phyloP scores from a whole-genome alignment of 2,329 filamentous ascomycete species.

The Claviceps pazoutovae region DNA sequence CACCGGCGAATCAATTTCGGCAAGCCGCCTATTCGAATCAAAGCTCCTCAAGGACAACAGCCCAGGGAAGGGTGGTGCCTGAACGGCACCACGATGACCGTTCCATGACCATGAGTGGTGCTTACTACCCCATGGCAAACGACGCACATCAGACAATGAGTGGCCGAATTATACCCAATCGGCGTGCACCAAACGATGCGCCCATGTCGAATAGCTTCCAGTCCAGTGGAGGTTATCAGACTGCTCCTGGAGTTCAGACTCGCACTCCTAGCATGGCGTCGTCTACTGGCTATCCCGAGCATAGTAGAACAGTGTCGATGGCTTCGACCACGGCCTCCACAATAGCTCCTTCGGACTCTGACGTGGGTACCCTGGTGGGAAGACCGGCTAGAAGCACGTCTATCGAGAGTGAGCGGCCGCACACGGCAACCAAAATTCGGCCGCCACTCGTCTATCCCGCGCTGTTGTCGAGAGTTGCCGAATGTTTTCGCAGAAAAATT shows the following conservation, averaged over 20 bases:
- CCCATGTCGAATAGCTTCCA: conserved; percentile 23
- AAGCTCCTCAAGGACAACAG: conserved; percentile 64
- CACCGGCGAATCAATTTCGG: conserved; percentile 63
- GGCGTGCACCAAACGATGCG: conserved; percentile 31
- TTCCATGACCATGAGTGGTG: conserved; percentile 89
- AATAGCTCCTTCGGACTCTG: conserved; percentile 46
- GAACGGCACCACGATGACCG: conserved; percentile 84
- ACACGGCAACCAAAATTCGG: conserved; percentile 44
- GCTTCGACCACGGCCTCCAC: conserved; percentile 68
- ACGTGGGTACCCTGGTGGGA: conserved; percentile 36
- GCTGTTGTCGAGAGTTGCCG: conserved; percentile 79
- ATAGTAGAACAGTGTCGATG: conserved; percentile 73
- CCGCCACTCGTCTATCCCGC: conserved; percentile 89
- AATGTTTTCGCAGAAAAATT: conserved; percentile 84
- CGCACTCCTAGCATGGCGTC: conserved; percentile 49
- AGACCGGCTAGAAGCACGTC: conserved; percentile 44
- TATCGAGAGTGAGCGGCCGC: conserved; percentile 40
- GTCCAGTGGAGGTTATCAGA: conserved; percentile 24
- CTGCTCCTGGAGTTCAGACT: conserved; percentile 39
- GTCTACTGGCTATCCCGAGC: conserved; percentile 32
- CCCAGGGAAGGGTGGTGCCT: conserved; percentile 80
- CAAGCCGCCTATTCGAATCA: conserved; percentile 56
- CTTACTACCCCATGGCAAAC: conserved; percentile 51
- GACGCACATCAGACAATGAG: conserved; percentile 86
- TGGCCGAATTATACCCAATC: conserved; percentile 76